Base-by-base conservation (phyloP, 805 yeast genomes). In the Maudiozyma serrabonitensis region DNA sequence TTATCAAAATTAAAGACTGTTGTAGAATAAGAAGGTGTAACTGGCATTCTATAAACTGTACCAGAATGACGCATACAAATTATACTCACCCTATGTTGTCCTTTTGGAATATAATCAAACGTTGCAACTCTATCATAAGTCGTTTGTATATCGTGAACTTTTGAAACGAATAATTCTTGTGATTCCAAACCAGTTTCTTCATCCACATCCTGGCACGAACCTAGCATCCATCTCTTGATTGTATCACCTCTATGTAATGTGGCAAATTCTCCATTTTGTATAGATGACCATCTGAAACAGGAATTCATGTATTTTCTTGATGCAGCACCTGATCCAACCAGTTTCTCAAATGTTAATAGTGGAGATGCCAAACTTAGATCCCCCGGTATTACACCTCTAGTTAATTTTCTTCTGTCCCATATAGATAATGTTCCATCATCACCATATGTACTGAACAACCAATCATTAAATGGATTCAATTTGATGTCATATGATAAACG, bases 51-150 rank as follows among this genome's bases (percentile, higher is more conserved):
- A 65, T 85, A 89, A 0, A 89, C 81, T 47, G 87, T 83, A 3
- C 97, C 97, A 0, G 95, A 85, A 58, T 87, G 95, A 54, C 96
- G 73, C 84, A 90, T 84, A 64, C 97, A 89, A 28, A 90, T 80
- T 50, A 87, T 73, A 56, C 83, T 80, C 8, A 85, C 75, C 1
- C 79, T 76, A 21, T 81, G 74, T 2, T 79, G 69, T 50, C 77
- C 80, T 45, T 59, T 58, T 0, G 82, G 80, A n/a, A 82, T 78
- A 62, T 88, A 89, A 63, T 89, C 96, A 67, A 84, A 89, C 0
- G 95, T 82, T 1, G 84, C 80, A 0, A 89, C 95, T 56, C 90
- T 75, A 55, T 89, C 95, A 58, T 77, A 81, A 48, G 83, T 85
- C 0, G 95, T 82, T 51, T 76, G 78, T 11, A 80, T 78, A 62